Evolutionary conservation across 768 basidiomycete genomes (phyloP).

Genomic region (Fomitopsis pulvina): DNA sequence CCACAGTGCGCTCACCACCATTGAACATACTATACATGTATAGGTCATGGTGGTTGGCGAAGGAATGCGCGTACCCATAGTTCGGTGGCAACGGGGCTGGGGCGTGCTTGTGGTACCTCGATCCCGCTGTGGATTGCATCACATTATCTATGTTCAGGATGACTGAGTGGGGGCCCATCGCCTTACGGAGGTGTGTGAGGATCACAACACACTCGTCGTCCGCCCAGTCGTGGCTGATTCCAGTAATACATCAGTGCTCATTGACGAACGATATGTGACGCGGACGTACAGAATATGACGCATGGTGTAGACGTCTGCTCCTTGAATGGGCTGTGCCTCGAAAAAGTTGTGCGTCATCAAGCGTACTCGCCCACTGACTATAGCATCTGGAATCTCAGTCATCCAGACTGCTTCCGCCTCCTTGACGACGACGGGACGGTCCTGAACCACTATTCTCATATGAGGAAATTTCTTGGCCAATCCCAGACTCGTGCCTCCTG

Average conservation of each 20-base stretch:
- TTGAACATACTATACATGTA: slow-evolving; percentile 11
- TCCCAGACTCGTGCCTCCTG: slow-evolving; percentile 10
- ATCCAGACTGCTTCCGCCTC: slow-evolving; percentile 8
- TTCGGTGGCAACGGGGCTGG: slow-evolving; percentile 11
- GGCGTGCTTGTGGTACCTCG: not conserved
- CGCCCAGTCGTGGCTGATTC: slow-evolving; percentile 10
- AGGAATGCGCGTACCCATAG: slow-evolving; percentile 6
- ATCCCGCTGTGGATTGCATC: slow-evolving; percentile 3
- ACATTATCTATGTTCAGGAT: slow-evolving; percentile 8
- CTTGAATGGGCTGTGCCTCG: slow-evolving; percentile 11
- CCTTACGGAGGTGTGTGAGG: slow-evolving; percentile 4
- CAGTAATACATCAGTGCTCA: not conserved
- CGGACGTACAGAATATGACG: slow-evolving; percentile 7
- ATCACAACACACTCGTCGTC: slow-evolving; percentile 10
- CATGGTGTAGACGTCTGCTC: slow-evolving; percentile 9
- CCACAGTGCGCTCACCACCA: slow-evolving; percentile 8
- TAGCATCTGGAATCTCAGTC: slow-evolving; percentile 2
- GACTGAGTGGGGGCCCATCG: slow-evolving; percentile 5
- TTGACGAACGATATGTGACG: not conserved
- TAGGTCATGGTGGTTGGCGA: slow-evolving; percentile 9
- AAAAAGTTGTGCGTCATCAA: slow-evolving; percentile 13
- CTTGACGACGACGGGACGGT: slow-evolving; percentile 10
- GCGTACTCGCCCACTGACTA: not conserved
- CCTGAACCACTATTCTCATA: slow-evolving; percentile 15
- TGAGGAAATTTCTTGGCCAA: slow-evolving; percentile 12